These are phyloP conservation scores for Penicillium pancosmium DNA, from an alignment of 495 filamentous ascomycete species.

Conservation along the genomic window DNA sequence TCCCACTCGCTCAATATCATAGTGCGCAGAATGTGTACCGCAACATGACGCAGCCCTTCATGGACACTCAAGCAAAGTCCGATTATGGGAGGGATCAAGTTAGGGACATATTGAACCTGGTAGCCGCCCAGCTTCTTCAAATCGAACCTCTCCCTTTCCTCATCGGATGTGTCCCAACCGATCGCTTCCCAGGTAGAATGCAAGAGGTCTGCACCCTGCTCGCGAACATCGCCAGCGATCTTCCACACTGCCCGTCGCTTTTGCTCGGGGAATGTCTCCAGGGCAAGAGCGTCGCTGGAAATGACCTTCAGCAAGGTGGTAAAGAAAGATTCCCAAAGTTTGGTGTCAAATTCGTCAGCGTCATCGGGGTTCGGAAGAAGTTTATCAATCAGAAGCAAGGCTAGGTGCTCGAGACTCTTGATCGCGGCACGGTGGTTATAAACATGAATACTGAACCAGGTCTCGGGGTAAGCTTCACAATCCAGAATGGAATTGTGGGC, in stretches of 20 bases:
- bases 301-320: conserved; percentile 86
- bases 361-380: conserved; percentile 88
- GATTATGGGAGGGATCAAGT: conserved; percentile 86
- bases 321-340: conserved; percentile 93
- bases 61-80: conserved; percentile 95
- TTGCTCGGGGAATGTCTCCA: conserved; percentile 97
- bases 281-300: conserved; percentile 80
- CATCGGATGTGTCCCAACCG: conserved; percentile 87
- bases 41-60: conserved; percentile 84
- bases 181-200: conserved; percentile 91
- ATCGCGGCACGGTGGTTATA: conserved; percentile 93
- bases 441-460: conserved; percentile 91
- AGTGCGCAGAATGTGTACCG: conserved; percentile 89
- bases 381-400: conserved; percentile 71
- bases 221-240: conserved; percentile 94
- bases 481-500: conserved; percentile 87
- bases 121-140: conserved; percentile 89
- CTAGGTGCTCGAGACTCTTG: conserved; percentile 82
- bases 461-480: conserved; percentile 85
- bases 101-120: conserved; percentile 97
- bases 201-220: conserved; percentile 84
- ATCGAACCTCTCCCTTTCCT: conserved; percentile 73
- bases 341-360: conserved; percentile 89
- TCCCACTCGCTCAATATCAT: conserved; percentile 99
- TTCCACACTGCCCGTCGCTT: conserved; percentile 97